Evolutionary conservation across 2,329 filamentous ascomycete genomes (phyloP), one percentile per base, ranked within the genome.

Genomic region (Aspergillus sp.): DNA sequence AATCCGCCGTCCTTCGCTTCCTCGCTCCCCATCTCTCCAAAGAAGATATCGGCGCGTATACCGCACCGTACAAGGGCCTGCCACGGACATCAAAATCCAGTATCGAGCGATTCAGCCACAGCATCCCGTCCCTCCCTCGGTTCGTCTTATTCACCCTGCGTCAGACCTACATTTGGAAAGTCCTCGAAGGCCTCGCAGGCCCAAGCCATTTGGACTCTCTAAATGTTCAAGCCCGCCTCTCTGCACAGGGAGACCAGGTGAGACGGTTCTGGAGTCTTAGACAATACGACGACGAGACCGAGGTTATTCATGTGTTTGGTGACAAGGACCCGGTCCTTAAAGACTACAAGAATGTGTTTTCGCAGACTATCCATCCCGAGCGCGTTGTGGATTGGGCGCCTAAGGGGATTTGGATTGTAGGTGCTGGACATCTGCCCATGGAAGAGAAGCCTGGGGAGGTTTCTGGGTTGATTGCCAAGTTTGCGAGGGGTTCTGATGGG

Each of bases 341-440:
- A 3, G 51, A 54, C 30, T 47, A 47, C 20, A 54, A 54, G 42
- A n/a, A 15, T 30, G 51, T 54, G 3, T 42, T 54, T 24, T 33
- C 22, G 4, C n/a, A 22, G 4, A 6, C 30, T 2, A 54, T 54
- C 11, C 13, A 30, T 30, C 51, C 51, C 1, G 42, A 54, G 6
- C 42, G 44, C 1, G 24, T 54, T 33, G 42, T 47, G 3, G 9
- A 17, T 6, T 54, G 51, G 51, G 51, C 51, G 12, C 33, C 41
- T 3, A 17, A 20, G 30, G 51, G 51, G 19, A 2, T 46, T 19
- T 54, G 51, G 51, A 54, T 54, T 40, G 2, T 3, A 2, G 42
- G 33, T 3, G 42, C 51, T n/a, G 51, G 51, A 3, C 42, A 47
- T 40, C 17, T 47, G 42, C 42, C 42, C 1, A 20, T 40, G 20